Evolutionary conservation across 495 filamentous ascomycete genomes (phyloP), one percentile per base, ranked within the genome.

Genomic region (Podospora fimiseda): DNA sequence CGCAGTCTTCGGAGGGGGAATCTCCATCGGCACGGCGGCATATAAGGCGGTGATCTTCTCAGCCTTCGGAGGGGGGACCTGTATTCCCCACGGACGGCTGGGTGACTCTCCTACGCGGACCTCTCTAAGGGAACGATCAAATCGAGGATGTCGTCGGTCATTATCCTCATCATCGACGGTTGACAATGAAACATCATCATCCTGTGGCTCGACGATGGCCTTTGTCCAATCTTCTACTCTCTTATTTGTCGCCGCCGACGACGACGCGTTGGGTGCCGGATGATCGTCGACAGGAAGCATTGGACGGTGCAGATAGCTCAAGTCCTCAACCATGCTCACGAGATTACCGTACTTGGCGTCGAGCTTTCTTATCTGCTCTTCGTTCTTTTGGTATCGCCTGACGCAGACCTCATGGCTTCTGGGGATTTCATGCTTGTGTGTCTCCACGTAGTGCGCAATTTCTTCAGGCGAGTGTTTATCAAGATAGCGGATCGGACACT

Each of bases 341-440:
- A 95, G 73, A 60, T 81, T 89, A 2, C 89, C 90, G 57, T 96
- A 96, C 60, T 96, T 96, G 38, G 87, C 88, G 62, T 96, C 90
- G 21, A 96, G 73, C 60, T 90, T 85, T 50, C 80, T 80, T 59
- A 95, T 89, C 53, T 87, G 86, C 53, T 86, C 79, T 22, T 87
- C 82, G 62, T 91, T 90, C 62, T 78, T 80, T 64, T 95, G 89
- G 66, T 90, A 94, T 37, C 90, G 80, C 56, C 84, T 81, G 50
- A 96, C 86, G 64, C 90, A 96, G 16, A 95, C 81, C 54, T 90
- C 89, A 68, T 96, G 90, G 59, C 88, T 93, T 52, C 90, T 77
- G 2, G 90, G 90, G 22, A 96, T 80, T 58, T 95, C 87, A 60
- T 96, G 90, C 65, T 95, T 95, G 71, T 96, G 90, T 19, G 80